Evolutionary conservation across 2,329 filamentous ascomycete genomes (phyloP), one percentile per base, ranked within the genome.

Genomic region (Fonsecaea erecta): DNA sequence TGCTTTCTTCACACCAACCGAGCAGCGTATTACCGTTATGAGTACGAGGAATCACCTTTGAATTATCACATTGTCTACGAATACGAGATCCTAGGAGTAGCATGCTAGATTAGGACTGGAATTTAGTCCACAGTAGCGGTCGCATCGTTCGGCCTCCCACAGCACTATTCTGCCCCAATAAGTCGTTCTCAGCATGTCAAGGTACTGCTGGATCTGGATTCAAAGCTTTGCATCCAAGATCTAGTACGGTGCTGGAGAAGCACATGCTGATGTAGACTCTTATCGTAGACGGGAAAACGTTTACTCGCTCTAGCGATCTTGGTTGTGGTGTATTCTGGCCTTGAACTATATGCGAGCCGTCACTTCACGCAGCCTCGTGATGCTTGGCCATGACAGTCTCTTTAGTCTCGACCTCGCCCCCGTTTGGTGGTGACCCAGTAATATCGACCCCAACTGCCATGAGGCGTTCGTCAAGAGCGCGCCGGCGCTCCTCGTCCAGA

Each of bases 401-500:
- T 32, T 64, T 60, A 12, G 54, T 60, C 55, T 64, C 57, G 46
- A 16, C 52, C 40, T 26, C 52, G 30, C 11, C 35, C 46, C 60
- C 62, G n/a, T 40, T 59, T 7, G 62, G 34, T 26, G 62, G 62
- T 40, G 62, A 53, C 3, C 46, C 48, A 34, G 21, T 26, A 35
- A 64, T 64, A 32, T 60, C 55, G 46, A 64, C 62, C 43, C 62
- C 62, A 34, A 64, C 62, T n/a, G 55, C 62, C 62, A 64, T 16
- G 12, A 64, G 62, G 35, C 62, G 62, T 9, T 64, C 62, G 55
- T 64, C 62, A 3, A 64, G 62, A 18, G 62, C 62, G 26, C 62
- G 62, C 21, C 62, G 46, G 26, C 62, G 62, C 46, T 64, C 62
- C 55, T 64, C 62, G 55, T 64, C 62, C 43, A 64, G 62, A 60